These are phyloP conservation scores for Volvariella surrecta DNA, from an alignment of 1,284 basidiomycete species.

Conservation along the genomic window DNA sequence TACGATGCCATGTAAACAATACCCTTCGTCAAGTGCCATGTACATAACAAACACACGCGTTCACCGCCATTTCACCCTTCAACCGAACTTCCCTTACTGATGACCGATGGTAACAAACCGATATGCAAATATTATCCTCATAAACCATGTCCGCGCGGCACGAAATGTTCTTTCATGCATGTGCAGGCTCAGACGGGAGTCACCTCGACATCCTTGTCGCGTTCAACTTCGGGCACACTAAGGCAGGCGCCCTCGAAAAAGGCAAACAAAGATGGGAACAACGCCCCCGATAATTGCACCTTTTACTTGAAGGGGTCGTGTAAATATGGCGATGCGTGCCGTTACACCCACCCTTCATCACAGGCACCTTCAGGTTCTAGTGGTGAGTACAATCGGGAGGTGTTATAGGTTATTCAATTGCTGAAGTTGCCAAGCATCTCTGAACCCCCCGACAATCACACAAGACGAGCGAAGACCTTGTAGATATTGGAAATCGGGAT, in stretches of 20 bases:
- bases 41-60: too few relatives aligned
- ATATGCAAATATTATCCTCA: background rate
- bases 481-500: conserved; percentile 1
- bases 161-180: background rate
- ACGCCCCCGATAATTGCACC: conserved; percentile 5
- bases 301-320: conserved; percentile 13
- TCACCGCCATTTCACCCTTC: too few relatives aligned
- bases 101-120: background rate
- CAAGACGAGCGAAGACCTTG: conserved; percentile 2
- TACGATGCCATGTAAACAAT: too few relatives aligned
- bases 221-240: background rate
- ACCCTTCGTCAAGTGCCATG: too few relatives aligned
- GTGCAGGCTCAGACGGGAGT: too few relatives aligned
- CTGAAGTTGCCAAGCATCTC: background rate
- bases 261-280: background rate
- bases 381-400: background rate
- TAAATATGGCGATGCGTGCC: conserved; percentile 13
- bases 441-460: background rate
- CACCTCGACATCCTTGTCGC: background rate
- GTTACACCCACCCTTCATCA: conserved; percentile 10
- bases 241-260: background rate
- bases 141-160: background rate
- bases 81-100: too few relatives aligned
- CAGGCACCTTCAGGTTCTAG: too few relatives aligned
- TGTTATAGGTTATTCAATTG: background rate